These are phyloP conservation scores for Pezicula radicicola DNA, from an alignment of 2,329 filamentous ascomycete genomes.

Conservation along the genomic window DNA sequence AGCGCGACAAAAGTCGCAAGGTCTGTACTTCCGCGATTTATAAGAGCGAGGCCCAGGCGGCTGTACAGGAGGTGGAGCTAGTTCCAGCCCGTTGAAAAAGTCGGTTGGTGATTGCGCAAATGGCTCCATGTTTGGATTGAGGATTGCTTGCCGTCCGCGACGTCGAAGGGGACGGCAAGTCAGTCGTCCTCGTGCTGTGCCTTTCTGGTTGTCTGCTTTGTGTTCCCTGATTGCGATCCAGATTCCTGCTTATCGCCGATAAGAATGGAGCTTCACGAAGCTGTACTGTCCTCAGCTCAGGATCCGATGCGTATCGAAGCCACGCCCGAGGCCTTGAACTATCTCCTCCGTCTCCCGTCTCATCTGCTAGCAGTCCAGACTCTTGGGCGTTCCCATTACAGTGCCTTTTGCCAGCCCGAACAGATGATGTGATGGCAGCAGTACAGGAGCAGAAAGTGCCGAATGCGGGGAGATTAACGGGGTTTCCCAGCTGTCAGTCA, in stretches of 20 bases:
- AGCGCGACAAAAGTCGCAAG: slow-evolving; percentile 43
- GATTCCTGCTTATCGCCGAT: no score
- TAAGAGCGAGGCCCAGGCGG: slow-evolving; percentile 26
- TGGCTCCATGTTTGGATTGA: slow-evolving; percentile 7
- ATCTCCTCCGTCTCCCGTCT: no score
- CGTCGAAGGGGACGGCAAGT: background rate
- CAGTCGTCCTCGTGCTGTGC: no score
- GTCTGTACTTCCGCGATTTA: slow-evolving; percentile 31
- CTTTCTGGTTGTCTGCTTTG: no score
- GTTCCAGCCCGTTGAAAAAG: slow-evolving; percentile 22
- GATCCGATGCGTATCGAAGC: no score
- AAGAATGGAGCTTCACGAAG: no score
- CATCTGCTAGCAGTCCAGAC: no score
- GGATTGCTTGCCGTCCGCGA: slow-evolving; percentile 8
- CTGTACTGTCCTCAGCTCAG: no score
- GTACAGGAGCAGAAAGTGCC: background rate
- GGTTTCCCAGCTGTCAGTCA: background rate
- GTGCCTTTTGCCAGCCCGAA: background rate
- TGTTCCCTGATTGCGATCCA: no score
- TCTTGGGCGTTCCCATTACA: background rate
- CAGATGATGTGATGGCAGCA: background rate
- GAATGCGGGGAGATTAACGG: background rate
- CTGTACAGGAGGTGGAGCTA: slow-evolving; percentile 16
- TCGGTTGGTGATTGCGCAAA: slow-evolving; percentile 18
- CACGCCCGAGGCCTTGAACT: no score